Base-by-base conservation (phyloP, 306 rosid genomes). In the Acacia acuminata region DNA sequence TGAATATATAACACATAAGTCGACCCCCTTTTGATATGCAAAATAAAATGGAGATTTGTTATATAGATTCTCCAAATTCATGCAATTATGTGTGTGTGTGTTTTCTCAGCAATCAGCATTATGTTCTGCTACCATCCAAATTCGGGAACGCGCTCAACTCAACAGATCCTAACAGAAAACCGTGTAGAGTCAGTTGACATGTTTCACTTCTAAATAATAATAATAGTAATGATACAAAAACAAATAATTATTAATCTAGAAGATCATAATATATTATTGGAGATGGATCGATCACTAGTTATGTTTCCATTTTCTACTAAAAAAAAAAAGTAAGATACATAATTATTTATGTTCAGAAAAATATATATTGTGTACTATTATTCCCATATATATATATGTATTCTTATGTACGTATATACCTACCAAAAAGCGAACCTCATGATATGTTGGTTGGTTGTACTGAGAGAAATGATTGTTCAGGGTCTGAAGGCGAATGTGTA, bases 121-220 rank as follows among this genome's bases (percentile, higher is more conserved):
- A 75, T 74, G 79, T 64, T 74, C 66, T 63, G 51, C 82, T 48
- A 81, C 88, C 79, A 83, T 82, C 90, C 85, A 76, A 79, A 67
- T 83, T 83, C 81, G 8, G 34, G 50, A 60, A 67, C 53, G 53
- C 60, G 74, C 79, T 83, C 22, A 79, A 76, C n/a, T 83, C 22
- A 79, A 71, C 53, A 77, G 51, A 48, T 56, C 32, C 67, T 16
- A 81, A 81, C 70, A 24, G 75, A 86, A 84, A 85, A 50, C 67
- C 75, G 73, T 38, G 82, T 84, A 80, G 82, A 74, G 51, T 51
- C 82, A 65, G 75, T 76, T 84, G 79, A 81, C 68, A 73, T 61
- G 73, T 80, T 58, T 79, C 36, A 8, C 7, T 61, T 32, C 19
- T 17, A 20, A 9, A 25, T 69, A 36, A 17, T 10, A 19, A 45